Conservation (phyloP, 805 yeast species). For the Soucietia sequanensis region DNA sequence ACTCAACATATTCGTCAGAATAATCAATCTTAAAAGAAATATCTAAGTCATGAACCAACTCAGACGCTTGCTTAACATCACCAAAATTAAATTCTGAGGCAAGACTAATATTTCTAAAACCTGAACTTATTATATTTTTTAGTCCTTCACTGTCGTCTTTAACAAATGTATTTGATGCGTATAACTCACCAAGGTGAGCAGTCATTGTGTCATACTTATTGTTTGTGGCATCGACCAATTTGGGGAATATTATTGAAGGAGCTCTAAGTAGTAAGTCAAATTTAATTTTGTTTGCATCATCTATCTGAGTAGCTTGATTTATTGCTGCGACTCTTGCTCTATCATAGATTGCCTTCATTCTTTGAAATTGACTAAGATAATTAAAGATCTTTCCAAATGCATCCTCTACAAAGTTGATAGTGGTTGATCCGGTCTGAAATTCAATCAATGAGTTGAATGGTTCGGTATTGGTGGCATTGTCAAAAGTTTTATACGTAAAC, state of each 20-base stretch:
- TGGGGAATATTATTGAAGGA: conserved; percentile 82
- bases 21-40: conserved; percentile 59
- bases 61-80: conserved; percentile 49
- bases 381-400: conserved; percentile 67
- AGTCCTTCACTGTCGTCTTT: conserved; percentile 17
- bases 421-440: conserved; percentile 73
- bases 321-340: conserved; percentile 85
- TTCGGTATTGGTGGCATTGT: conserved; percentile 44
- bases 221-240: conserved; percentile 39
- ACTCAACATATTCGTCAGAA: conserved; percentile 36
- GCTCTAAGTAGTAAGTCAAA: conserved; percentile 73
- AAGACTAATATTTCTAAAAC: conserved; percentile 71
- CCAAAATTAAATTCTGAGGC: conserved; percentile 57
- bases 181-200: conserved; percentile 80
- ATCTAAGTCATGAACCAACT: conserved; percentile 67
- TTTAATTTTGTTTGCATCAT: conserved; percentile 58
- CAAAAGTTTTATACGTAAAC: conserved; percentile 79
- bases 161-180: conserved; percentile 60
- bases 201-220: conserved; percentile 58
- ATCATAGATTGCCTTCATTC: conserved; percentile 89
- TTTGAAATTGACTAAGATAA: conserved; percentile 70
- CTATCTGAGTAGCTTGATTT: conserved; percentile 69
- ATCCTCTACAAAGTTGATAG: conserved; percentile 76
- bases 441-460: conserved; percentile 56
- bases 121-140: conserved; percentile 61